phyloP scores from a whole-genome alignment of 331 rosid species.

The Acacia pycnantha region DNA sequence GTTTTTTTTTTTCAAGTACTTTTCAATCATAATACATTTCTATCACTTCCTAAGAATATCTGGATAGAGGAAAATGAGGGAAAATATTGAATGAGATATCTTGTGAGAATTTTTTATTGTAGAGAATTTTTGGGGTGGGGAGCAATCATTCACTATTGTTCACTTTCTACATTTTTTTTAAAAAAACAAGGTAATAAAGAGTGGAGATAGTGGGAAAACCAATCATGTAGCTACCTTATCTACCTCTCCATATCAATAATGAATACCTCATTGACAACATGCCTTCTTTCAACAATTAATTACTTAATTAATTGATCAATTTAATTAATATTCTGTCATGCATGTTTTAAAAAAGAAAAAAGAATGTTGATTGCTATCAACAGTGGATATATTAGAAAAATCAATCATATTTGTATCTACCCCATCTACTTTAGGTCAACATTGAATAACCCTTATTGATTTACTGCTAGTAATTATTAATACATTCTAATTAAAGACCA shows the following conservation, averaged over 20 bases:
- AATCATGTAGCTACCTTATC: conserved; percentile 14
- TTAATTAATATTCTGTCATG: not conserved
- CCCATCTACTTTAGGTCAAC: not conserved
- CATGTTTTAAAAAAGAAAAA: not conserved
- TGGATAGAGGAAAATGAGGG: not conserved
- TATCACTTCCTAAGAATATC: not conserved
- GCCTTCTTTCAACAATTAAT: not conserved
- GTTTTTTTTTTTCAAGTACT: not conserved
- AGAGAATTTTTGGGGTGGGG: not conserved
- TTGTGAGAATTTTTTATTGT: not conserved
- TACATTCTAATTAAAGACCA: not conserved
- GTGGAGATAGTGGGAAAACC: not conserved
- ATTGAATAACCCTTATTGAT: not conserved
- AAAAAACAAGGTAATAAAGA: not conserved
- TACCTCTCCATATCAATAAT: conserved; percentile 1
- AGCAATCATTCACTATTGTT: not conserved
- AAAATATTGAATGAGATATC: not conserved
- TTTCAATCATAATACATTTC: not conserved
- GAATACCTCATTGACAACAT: not conserved
- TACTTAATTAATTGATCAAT: not conserved
- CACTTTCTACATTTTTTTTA: not conserved
- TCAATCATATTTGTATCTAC: not conserved
- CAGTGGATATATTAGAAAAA: not conserved
- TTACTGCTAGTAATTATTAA: not conserved
- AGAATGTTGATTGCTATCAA: not conserved